Conservation (phyloP, 2,329 filamentous ascomycete species). For the Aspergillus fructus region DNA sequence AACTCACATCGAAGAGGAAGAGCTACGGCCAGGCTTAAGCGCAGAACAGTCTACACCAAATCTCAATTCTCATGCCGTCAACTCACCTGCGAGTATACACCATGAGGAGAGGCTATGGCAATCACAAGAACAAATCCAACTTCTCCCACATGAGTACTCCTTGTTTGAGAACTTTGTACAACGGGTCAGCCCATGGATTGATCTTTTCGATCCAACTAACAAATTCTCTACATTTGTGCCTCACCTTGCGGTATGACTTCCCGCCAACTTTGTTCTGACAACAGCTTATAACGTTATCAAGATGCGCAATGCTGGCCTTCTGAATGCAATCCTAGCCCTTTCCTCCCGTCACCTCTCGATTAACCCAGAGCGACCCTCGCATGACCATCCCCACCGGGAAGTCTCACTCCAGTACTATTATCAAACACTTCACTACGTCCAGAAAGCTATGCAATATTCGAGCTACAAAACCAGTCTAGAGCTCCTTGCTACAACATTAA, state of each 20-base stretch:
- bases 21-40: not conserved
- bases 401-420: conserved; percentile 55
- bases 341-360: conserved; percentile 54
- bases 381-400: not conserved
- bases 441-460: conserved; percentile 58
- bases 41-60: not conserved
- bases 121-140: conserved; percentile 1
- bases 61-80: not conserved
- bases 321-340: conserved; percentile 59
- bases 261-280: too few species aligned
- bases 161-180: conserved; percentile 8
- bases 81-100: not conserved
- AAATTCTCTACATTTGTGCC: conserved; percentile 41
- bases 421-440: conserved; percentile 62
- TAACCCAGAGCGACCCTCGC: not conserved
- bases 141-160: conserved; percentile 2
- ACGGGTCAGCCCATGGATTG: conserved; percentile 26
- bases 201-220: conserved; percentile 44
- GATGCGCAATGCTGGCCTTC: conserved; percentile 55
- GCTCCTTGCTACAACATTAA: conserved; percentile 58
- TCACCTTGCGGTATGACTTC: conserved; percentile 31
- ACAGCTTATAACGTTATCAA: not conserved
- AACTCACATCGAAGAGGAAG: not conserved
- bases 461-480: conserved; percentile 60
- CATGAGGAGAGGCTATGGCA: not conserved